Evolutionary conservation across 345 rosid genomes (phyloP), one percentile per base, ranked within the genome.

Genomic region (Arabis alpina): DNA sequence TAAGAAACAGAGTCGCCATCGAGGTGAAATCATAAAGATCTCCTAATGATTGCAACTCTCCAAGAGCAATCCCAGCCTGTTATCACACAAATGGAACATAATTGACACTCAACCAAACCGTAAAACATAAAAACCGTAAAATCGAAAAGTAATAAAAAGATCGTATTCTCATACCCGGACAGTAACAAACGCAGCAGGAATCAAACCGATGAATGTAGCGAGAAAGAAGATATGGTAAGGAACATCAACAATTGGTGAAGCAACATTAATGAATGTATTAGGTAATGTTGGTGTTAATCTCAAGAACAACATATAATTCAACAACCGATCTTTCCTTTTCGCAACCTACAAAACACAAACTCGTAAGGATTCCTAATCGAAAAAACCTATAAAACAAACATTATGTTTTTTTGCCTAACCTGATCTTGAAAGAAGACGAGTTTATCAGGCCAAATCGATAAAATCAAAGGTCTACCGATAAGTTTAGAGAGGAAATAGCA

Each of bases 281-380:
- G 98, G 98, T 73, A 91, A 77, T 59, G 97, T 87, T 40, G 98
- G 98, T 66, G 97, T 93, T 40, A 91, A 75, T 75, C 97, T 87
- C 54, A 93, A 79, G 86, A 93, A 93, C 13, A 91, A 80, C 97
- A 91, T 93, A 75, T 89, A 91, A 64, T 91, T 91, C 81, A 93
- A 65, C 54, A 93, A 80, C 32, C 87, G 24, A 34, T 81, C 80
- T 77, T 79, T 91, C 72, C 96, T 86, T 69, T 80, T 85, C 7
- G 96, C 88, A 52, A 93, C 93, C 98, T 90, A 47, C 10, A 30
- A 25, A 8, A 12, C 32, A 53, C 50, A 54, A 54, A 24, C 48
- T 15, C 24, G 5, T 58, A 0, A 69, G 9, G 13, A 48, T 10
- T 4, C n/a, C 27, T 36, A 9, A 36, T 5, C 16, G 9, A 34